Percentiles rank a stretch among this genome's conserved stretches.
Evolutionary conservation across 2,329 filamentous ascomycete species (phyloP).

Genomic region (Exophiala bonariae): DNA sequence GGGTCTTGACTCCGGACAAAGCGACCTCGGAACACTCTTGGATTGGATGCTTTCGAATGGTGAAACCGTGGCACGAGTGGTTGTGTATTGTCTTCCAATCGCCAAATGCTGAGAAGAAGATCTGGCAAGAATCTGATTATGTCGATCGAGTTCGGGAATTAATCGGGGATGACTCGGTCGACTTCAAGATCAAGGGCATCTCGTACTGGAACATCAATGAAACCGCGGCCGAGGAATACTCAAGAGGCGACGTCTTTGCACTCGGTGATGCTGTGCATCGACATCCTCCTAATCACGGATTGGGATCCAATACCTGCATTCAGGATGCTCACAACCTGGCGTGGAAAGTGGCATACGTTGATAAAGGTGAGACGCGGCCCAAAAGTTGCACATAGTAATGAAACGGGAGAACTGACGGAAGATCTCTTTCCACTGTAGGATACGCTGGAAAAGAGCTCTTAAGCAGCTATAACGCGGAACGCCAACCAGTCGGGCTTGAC

Average conservation of each 20-base stretch:
- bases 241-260: conserved; percentile 45
- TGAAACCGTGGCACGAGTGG: conserved; percentile 65
- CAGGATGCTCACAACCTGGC: conserved; percentile 39
- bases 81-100: conserved; percentile 55
- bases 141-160: conserved; percentile 46
- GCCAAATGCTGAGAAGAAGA: conserved; percentile 34
- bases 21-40: conserved; percentile 54
- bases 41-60: conserved; percentile 56
- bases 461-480: conserved; percentile 39
- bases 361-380: conserved; percentile 31
- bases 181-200: conserved; percentile 51
- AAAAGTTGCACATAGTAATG: not conserved
- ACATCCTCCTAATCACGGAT: conserved; percentile 36
- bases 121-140: conserved; percentile 49
- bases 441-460: conserved; percentile 12
- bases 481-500: conserved; percentile 33
- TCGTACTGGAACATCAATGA: conserved; percentile 63
- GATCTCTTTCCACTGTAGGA: conserved; percentile 16
- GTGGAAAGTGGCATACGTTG: conserved; percentile 36
- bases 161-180: conserved; percentile 56
- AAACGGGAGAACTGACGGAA: conserved; percentile 14
- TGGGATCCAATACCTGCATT: conserved; percentile 39
- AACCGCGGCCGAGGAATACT: conserved; percentile 58
- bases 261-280: conserved; percentile 39
- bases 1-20: conserved; percentile 56